Percentiles rank a stretch among this genome's conserved stretches.
Conservation (phyloP, 768 basidiomycete species). For the Leccinellum rugosiceps region DNA sequence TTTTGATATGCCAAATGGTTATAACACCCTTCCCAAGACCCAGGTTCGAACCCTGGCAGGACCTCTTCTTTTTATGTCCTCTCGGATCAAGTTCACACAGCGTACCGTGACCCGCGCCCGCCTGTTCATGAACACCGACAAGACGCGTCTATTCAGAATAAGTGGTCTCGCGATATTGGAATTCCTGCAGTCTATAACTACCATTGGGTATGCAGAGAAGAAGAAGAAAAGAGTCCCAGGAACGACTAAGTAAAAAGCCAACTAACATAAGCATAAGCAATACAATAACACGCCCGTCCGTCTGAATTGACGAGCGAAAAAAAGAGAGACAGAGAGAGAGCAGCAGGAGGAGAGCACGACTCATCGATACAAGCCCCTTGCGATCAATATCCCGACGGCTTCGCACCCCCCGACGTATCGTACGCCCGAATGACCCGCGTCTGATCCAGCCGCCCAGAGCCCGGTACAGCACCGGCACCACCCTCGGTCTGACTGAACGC, state of each 20-base stretch:
- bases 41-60: slow-evolving; percentile 28
- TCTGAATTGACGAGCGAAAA: not conserved
- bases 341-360: not conserved
- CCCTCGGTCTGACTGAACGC: slow-evolving; percentile 98
- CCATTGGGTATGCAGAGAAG: not conserved
- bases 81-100: no score
- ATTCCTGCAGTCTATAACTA: not conserved
- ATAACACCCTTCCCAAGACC: slow-evolving; percentile 20
- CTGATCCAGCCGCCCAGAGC: slow-evolving; percentile 65
- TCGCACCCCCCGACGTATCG: slow-evolving; percentile 73
- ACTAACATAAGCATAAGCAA: slow-evolving; percentile 3
- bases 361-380: not conserved
- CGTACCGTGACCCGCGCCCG: no score
- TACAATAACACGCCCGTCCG: not conserved
- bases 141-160: not conserved
- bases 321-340: not conserved
- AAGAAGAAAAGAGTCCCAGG: not conserved
- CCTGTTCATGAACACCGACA: no score
- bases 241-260: not conserved
- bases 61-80: slow-evolving; percentile 18
- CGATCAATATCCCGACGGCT: slow-evolving; percentile 70
- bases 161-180: not conserved
- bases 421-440: slow-evolving; percentile 81
- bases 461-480: slow-evolving; percentile 31
- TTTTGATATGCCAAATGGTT: slow-evolving; percentile 7